Evolutionary conservation across 768 basidiomycete species (phyloP), one percentile per base, ranked within the genome.

Genomic region (Clavulina sp.): DNA sequence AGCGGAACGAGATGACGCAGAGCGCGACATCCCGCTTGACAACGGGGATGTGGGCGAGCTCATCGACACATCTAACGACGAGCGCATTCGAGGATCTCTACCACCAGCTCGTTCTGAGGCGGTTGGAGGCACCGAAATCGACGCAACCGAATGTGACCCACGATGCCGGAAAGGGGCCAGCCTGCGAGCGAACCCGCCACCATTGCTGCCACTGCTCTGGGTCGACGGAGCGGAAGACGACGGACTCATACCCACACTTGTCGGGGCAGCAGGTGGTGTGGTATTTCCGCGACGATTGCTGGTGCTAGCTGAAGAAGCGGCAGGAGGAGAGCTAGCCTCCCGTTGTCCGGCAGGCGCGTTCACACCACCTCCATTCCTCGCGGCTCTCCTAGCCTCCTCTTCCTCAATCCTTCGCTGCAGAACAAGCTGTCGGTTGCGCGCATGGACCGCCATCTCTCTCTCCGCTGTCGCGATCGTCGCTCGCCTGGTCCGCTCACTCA

Each of bases 51-150:
- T 7, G 46, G 31, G 29, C 60, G 46, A 50, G 56, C 57, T 59
- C 24, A 62, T 49, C 44, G 63, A 57, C 54, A 61, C 60, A 41
- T 61, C 21, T 60, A 9, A 55, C 57, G 33, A 61, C 40, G 57
- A 59, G 51, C 44, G 38, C 40, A 53, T 57, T 57, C 43, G 47
- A 36, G 51, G 38, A 32, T 56, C n/a, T 36, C 31, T 56, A 34
- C 34, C 49, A 33, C 29, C 52, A 56, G 23, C 40, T 41, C 1
- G 50, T 16, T 5, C 38, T n/a, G n/a, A 33, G 30, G 13, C 41
- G n/a, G 28, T 29, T 48, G 40, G 16, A 33, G 19, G 41, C 41
- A 4, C 16, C 13, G 16, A 26, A n/a, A n/a, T n/a, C n/a, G n/a
- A n/a, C n/a, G n/a, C n/a, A n/a, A n/a, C n/a, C n/a, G n/a, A n/a